Evolutionary conservation across 2,329 filamentous ascomycete species (phyloP), one percentile per base, ranked within the genome.

Genomic region (Alternaria ventricosa): DNA sequence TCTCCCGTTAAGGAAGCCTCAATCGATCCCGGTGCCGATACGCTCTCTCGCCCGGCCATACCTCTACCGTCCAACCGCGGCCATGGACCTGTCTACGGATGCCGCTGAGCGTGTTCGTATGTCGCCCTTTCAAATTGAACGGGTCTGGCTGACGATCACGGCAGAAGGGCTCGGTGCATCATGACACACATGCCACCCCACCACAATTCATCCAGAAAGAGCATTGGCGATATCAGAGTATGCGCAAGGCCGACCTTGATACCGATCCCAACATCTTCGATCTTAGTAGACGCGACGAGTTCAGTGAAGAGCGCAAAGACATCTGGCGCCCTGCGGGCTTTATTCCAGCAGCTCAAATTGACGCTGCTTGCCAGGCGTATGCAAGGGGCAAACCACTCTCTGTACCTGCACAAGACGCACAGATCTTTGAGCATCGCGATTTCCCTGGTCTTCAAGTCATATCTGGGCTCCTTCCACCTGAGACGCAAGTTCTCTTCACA

Each of bases 391-490:
- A 64, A 58, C 64, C 72, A 18, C 65, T 78, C 7, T 59, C 66
- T 25, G 51, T 61, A 8, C 47, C 65, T 15, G 61, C 57, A 20
- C 28, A 71, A 28, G 79, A 80, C 63, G 75, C 68, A 9, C 69
- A 69, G 3, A 69, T 79, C 12, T 81, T 76, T 36, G 78, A 80
- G 58, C 74, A 80, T 66, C 65, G 70, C 18, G 77, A 81, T 25
- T 81, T 80, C 47, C 78, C 78, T 13, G 79, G 95, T 55, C 87
- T 99, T 5, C 85, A 92, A 57, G 87, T 98, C 51, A 82, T 95
- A 1, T 94, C 94, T 11, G 86, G 87, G 22, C 83, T 98, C 9
- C 81, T 98, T 10, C 90, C 94, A 9, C 86, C 87, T n/a, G 77
- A 83, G 10, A 84, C 92, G 5, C 95, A 99, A 76, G 83, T 87